Conservation (phyloP, 768 basidiomycete genomes). For the Tulasnella sp. region DNA sequence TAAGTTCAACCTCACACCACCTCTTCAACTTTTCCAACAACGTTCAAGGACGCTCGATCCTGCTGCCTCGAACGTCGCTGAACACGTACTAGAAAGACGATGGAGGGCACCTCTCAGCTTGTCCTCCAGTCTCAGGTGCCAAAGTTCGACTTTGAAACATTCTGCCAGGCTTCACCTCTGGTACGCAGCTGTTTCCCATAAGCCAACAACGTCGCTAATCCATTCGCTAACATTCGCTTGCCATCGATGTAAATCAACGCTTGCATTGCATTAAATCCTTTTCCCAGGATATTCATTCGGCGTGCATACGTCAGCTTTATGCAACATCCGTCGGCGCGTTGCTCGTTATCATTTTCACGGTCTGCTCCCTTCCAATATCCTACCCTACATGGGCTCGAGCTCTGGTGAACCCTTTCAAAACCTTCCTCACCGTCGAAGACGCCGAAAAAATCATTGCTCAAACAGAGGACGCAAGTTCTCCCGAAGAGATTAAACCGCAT, state of each 20-base stretch:
- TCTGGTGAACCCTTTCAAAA: neutral
- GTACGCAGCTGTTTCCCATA: neutral
- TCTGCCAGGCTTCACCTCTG: neutral
- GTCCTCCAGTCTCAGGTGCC: neutral
- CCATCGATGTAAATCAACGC: too few species aligned
- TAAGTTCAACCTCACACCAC: neutral
- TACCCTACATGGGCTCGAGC: neutral
- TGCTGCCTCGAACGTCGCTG: neutral
- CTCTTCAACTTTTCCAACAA: neutral
- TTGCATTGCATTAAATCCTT: too few species aligned
- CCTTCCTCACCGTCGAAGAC: constrained; percentile 16
- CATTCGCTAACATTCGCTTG: too few species aligned
- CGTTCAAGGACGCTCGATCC: neutral
- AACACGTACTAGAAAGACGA: neutral
- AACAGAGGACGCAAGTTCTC: neutral
- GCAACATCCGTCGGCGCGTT: neutral
- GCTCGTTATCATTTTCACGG: neutral
- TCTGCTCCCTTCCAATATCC: neutral
- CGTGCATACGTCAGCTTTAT: neutral
- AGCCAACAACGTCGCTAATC: neutral
- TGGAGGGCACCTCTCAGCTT: neutral
- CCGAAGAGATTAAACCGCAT: neutral
- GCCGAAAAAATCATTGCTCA: constrained; percentile 16
- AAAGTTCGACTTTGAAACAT: neutral
- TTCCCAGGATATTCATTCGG: neutral